Percentiles rank a stretch among this genome's conserved stretches.
phyloP scores from a whole-genome alignment of 345 rosid species.

The Streptanthus diversifolius region DNA sequence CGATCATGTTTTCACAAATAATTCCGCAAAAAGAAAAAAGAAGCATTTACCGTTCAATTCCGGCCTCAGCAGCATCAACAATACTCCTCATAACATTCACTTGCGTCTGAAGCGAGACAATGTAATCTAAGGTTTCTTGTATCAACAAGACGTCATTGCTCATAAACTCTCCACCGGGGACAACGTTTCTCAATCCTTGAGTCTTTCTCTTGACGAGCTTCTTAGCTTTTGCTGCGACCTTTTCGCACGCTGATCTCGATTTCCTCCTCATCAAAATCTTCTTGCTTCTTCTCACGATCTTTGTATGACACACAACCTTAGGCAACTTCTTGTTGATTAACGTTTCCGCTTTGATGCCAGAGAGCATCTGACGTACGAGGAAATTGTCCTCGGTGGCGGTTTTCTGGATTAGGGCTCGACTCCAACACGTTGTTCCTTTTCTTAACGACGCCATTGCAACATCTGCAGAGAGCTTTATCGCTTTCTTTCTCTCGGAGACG shows the following conservation, averaged over 20 bases:
- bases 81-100: slow-evolving; percentile 73
- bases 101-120: slow-evolving; percentile 68
- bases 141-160: slow-evolving; percentile 65
- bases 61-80: slow-evolving; percentile 40
- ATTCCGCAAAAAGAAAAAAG: neutral
- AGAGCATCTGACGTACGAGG: slow-evolving; percentile 49
- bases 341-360: slow-evolving; percentile 26
- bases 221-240: slow-evolving; percentile 41
- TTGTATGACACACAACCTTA: slow-evolving; percentile 33
- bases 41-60: slow-evolving; percentile 16
- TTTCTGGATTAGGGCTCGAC: slow-evolving; percentile 65
- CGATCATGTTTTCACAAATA: slow-evolving; percentile 12
- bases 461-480: slow-evolving; percentile 82
- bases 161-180: slow-evolving; percentile 67
- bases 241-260: slow-evolving; percentile 27
- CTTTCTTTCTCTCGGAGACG: slow-evolving; percentile 60
- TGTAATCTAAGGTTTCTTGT: slow-evolving; percentile 86
- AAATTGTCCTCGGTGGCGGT: slow-evolving; percentile 39
- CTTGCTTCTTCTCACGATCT: slow-evolving; percentile 51
- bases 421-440: slow-evolving; percentile 69
- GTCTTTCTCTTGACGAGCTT: slow-evolving; percentile 55
- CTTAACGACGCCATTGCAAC: slow-evolving; percentile 80
- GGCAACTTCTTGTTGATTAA: slow-evolving; percentile 31
- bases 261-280: slow-evolving; percentile 52
- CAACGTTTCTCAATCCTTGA: slow-evolving; percentile 55